Evolutionary conservation across 2,329 filamentous ascomycete genomes (phyloP), one percentile per base, ranked within the genome.

Genomic region (Metarhizium humberi): DNA sequence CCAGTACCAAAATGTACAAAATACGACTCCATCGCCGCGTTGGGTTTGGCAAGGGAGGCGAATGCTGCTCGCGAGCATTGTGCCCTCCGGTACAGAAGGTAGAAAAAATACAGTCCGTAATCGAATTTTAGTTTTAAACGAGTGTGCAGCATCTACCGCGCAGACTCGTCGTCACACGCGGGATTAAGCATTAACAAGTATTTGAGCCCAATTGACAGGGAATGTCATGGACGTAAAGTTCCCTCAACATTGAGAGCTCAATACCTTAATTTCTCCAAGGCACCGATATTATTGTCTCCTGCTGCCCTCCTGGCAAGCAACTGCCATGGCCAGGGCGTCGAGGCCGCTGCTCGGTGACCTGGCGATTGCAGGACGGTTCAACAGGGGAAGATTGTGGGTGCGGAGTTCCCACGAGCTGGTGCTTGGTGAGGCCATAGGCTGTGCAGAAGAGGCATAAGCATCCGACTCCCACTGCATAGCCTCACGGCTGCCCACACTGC

Each of bases 291-390:
- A 48, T 29, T 48, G 18, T 34, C 46, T 49, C 42, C 53, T 51
- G 53, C 66, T 62, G 48, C 72, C 72, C 60, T 79, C 75, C 63
- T 79, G 76, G 58, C 76, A 79, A 29, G 77, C 78, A 14, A 80
- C 73, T 25, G 78, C 79, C 70, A 78, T 73, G 50, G 78, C 79
- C 20, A 82, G 68, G 7, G 78, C 75, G 58, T 82, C 79, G 5
- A 82, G 73, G 20, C 78, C 79, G 56, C 75, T 80, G 59, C 71
- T 77, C n/a, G 72, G 71, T n/a, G 73, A 73, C 56, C 73, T 69
- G 3, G 64, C 63, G 6, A 69, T 62, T 13, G 64, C 67, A 4
- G 78, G 77, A n/a, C 76, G 74, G 59, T 65, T 71, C 60, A 76
- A 69, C 13, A 78, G 66, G 54, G 76, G 71, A 1, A 74, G 61